phyloP scores from a whole-genome alignment of 2,329 filamentous ascomycete genomes.

The Epichloe scottii region DNA sequence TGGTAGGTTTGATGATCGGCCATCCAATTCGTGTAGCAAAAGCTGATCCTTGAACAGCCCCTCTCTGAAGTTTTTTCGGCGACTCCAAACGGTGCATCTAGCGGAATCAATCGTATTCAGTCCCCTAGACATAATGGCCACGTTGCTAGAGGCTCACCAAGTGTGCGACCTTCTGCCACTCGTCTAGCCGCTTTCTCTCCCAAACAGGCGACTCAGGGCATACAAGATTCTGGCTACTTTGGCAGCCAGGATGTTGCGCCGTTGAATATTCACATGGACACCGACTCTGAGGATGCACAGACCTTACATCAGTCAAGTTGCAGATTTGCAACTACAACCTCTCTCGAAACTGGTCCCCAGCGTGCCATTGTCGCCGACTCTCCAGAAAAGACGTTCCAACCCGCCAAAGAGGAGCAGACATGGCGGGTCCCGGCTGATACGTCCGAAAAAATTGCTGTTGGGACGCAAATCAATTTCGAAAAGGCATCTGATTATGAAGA shows the following conservation, averaged over 20 bases:
- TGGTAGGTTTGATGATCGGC: constrained; percentile 37
- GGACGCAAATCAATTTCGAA: neutral
- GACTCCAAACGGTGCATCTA: constrained; percentile 42
- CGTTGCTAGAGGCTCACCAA: constrained; percentile 25
- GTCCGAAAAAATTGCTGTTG: neutral
- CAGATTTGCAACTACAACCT: constrained; percentile 8
- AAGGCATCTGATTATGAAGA: constrained; percentile 1
- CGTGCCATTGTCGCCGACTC: constrained; percentile 18
- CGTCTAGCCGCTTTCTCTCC: constrained; percentile 19
- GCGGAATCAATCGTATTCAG: constrained; percentile 35
- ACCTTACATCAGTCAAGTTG: constrained; percentile 11
- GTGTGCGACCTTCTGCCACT: constrained; percentile 19
- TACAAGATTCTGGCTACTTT: constrained; percentile 57
- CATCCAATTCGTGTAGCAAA: neutral
- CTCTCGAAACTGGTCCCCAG: constrained; percentile 13
- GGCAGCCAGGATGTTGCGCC: constrained; percentile 42
- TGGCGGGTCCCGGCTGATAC: constrained; percentile 11
- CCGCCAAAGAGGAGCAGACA: constrained; percentile 32
- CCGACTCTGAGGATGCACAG: constrained; percentile 10
- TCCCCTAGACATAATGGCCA: constrained; percentile 48
- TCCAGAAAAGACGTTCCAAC: constrained; percentile 27
- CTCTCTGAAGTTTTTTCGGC: constrained; percentile 46
- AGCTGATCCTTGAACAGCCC: constrained; percentile 32
- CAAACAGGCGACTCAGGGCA: constrained; percentile 13
- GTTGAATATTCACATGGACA: constrained; percentile 13